phyloP scores from a whole-genome alignment of 1,284 basidiomycete species.

The Pisolithus thermaeus region DNA sequence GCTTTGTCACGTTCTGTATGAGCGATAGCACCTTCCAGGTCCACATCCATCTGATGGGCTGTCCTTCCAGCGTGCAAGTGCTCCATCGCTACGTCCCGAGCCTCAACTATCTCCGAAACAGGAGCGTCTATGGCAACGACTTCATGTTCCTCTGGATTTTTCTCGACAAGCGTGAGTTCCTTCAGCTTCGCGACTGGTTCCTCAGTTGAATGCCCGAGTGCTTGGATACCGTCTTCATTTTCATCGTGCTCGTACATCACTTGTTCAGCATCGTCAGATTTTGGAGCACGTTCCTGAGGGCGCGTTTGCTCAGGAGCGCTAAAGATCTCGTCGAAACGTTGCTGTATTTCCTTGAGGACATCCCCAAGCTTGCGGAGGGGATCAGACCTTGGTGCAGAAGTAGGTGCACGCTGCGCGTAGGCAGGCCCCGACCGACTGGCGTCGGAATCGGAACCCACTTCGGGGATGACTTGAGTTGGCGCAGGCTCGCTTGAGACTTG shows the following conservation, averaged over 20 bases:
- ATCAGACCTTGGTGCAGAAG: conserved; percentile 42
- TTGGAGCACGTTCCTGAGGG: conserved; percentile 1
- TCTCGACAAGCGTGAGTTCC: conserved; percentile 73
- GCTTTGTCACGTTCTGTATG: conserved; percentile 29
- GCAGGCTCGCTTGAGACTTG: conserved; percentile 19
- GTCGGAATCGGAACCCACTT: conserved; percentile 28
- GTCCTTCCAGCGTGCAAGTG: conserved; percentile 28
- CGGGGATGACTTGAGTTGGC: conserved; percentile 21
- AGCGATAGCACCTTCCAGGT: conserved; percentile 45
- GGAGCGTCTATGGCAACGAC: conserved; percentile 46
- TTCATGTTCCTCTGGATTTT: conserved; percentile 33
- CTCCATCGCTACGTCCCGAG: conserved; percentile 24
- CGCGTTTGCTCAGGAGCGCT: conserved; percentile 36
- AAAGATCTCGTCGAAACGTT: conserved; percentile 83
- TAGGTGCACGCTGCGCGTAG: conserved; percentile 32
- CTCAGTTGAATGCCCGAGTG: conserved; percentile 80
- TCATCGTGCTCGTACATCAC: conserved; percentile 24
- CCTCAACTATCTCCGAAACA: conserved; percentile 19
- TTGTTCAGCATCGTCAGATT: neutral
- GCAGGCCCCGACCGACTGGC: conserved; percentile 43
- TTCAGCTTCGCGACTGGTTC: conserved; percentile 81
- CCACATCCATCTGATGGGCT: conserved; percentile 27
- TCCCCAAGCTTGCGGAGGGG: conserved; percentile 84
- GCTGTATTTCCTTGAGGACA: conserved; percentile 77
- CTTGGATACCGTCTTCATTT: conserved; percentile 78